Evolutionary conservation across 495 filamentous ascomycete species (phyloP).

Genomic region (Penicillium coprophilum): DNA sequence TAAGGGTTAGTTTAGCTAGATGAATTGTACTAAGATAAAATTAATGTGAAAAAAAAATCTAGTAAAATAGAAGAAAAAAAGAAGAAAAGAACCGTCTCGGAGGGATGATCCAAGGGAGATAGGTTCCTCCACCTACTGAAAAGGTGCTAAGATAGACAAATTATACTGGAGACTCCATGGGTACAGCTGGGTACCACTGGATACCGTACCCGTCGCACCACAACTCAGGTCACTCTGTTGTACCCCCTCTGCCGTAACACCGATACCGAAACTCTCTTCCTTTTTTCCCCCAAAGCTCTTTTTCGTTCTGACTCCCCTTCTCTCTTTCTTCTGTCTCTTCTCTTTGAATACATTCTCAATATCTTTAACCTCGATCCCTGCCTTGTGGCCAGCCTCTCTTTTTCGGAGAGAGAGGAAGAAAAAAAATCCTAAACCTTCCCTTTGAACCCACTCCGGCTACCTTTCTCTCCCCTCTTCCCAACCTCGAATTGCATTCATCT

Average conservation of each 20-base stretch:
- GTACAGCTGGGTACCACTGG: slow-evolving; percentile 13
- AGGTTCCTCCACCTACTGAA: slow-evolving; percentile 24
- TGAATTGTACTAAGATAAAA: neutral
- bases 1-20: neutral
- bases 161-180: slow-evolving; percentile 8
- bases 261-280: slow-evolving; percentile 21
- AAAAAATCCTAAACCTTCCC: neutral
- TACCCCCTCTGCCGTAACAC: slow-evolving; percentile 15
- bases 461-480: slow-evolving; percentile 9
- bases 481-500: slow-evolving; percentile 9
- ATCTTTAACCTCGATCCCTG: neutral
- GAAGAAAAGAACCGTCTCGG: slow-evolving; percentile 1
- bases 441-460: neutral
- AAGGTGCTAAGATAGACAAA: slow-evolving; percentile 27
- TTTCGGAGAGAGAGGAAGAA: neutral
- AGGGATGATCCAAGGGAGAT: slow-evolving; percentile 28
- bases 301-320: slow-evolving; percentile 14
- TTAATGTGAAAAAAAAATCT: too few species aligned
- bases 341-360: neutral
- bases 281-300: slow-evolving; percentile 16
- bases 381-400: slow-evolving; percentile 5
- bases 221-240: slow-evolving; percentile 6
- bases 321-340: slow-evolving; percentile 8
- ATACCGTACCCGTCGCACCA: slow-evolving; percentile 1
- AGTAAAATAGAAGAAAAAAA: slow-evolving; percentile 6